A percentile compares a stretch with the other conserved stretches of the same genome.
phyloP scores from a whole-genome alignment of 129 eudicot genomes.

The Daucus carota region DNA sequence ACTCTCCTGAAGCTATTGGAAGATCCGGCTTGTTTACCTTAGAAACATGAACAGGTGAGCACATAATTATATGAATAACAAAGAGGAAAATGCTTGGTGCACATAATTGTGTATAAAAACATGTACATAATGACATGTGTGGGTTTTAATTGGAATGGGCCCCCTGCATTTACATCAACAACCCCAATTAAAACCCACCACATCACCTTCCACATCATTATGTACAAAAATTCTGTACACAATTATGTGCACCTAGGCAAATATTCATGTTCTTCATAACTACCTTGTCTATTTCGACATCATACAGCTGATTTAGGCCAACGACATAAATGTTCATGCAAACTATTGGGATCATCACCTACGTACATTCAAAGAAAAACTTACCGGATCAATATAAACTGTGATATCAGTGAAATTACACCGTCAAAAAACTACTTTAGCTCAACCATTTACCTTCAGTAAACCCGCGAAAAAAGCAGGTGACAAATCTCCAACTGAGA shows the following conservation, averaged over 20 bases:
- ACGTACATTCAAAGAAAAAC: slow-evolving; percentile 8
- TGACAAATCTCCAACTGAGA: slow-evolving; percentile 25
- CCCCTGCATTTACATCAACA: too few species aligned
- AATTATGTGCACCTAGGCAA: too few species aligned
- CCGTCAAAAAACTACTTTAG: too few species aligned
- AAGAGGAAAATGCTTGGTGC: not conserved
- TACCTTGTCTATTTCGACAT: slow-evolving; percentile 37
- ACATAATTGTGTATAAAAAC: too few species aligned
- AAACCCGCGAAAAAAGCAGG: slow-evolving; percentile 19
- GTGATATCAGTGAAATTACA: too few species aligned
- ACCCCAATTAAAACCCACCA: too few species aligned
- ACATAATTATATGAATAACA: too few species aligned
- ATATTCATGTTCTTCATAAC: too few species aligned
- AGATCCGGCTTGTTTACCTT: slow-evolving; percentile 36
- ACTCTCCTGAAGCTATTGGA: slow-evolving; percentile 35
- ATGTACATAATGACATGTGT: too few species aligned
- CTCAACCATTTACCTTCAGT: slow-evolving; percentile 34
- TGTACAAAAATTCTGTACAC: too few species aligned
- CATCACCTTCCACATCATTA: too few species aligned
- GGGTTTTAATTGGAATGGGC: too few species aligned
- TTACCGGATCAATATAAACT: not conserved
- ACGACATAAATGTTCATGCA: slow-evolving; percentile 33
- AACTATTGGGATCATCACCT: slow-evolving; percentile 26
- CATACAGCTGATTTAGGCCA: slow-evolving; percentile 33
- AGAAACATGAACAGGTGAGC: not conserved